Conservation (phyloP, 1,139 yeast species). For the Geotrichum reessii region DNA sequence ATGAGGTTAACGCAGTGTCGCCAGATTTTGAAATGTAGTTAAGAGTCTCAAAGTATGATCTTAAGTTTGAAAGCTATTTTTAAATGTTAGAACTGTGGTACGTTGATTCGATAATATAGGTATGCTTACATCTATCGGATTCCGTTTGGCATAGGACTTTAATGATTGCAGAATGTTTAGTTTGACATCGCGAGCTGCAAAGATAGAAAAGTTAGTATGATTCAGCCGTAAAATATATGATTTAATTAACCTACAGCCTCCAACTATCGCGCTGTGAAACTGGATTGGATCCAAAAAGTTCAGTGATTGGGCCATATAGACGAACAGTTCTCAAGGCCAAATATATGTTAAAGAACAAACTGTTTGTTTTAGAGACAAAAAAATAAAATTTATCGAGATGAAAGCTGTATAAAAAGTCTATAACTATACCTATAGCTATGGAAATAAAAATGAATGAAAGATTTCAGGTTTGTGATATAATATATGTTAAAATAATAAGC, state of each 20-base stretch:
- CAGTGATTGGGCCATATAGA: background rate
- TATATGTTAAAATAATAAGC: too few relatives aligned
- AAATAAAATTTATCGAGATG: background rate
- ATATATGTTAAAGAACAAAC: background rate
- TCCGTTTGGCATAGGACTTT: slow-evolving; percentile 66
- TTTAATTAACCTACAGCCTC: background rate
- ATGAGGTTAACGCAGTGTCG: slow-evolving; percentile 42
- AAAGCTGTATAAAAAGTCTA: background rate
- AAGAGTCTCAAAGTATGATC: slow-evolving; percentile 48
- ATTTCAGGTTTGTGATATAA: too few relatives aligned
- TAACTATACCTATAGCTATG: too few relatives aligned
- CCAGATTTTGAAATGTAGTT: slow-evolving; percentile 43
- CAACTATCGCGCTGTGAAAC: background rate
- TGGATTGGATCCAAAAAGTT: background rate
- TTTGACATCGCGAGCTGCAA: slow-evolving; percentile 30
- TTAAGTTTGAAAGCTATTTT: slow-evolving; percentile 30
- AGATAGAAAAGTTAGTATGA: background rate
- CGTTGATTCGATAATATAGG: background rate
- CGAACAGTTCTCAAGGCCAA: background rate
- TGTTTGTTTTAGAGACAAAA: background rate
- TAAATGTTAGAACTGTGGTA: slow-evolving; percentile 40
- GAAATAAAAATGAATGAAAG: too few relatives aligned
- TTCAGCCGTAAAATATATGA: background rate
- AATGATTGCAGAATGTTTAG: slow-evolving; percentile 45
- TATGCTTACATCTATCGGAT: slow-evolving; percentile 47